Evolutionary conservation across 306 rosid genomes (phyloP).

Genomic region (Sechiopsis laciniata): DNA sequence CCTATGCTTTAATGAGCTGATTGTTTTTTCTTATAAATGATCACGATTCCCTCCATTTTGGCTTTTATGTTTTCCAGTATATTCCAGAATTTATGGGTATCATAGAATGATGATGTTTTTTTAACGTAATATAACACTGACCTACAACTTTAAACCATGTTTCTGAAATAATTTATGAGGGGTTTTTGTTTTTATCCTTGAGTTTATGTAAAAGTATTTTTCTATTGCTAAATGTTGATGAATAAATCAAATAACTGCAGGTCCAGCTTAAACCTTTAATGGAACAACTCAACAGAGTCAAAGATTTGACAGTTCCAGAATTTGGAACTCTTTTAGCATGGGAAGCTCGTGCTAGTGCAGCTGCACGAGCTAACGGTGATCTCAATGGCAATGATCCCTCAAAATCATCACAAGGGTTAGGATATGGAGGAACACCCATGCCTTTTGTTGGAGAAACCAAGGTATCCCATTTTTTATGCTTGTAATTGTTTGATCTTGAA

Average conservation of each 20-base stretch:
- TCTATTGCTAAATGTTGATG: neutral
- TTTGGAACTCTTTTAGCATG: conserved; percentile 91
- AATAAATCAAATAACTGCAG: conserved; percentile 38
- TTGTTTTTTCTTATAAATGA: neutral
- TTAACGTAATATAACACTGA: neutral
- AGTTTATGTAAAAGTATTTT: neutral
- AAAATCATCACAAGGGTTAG: conserved; percentile 57
- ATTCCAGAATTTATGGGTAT: neutral
- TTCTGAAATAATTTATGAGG: conserved; percentile 4
- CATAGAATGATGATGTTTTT: neutral
- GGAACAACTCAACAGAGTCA: conserved; percentile 76
- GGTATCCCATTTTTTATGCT: conserved; percentile 37
- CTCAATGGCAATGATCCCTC: conserved; percentile 54
- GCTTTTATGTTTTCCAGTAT: neutral
- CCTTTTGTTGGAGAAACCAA: conserved; percentile 94
- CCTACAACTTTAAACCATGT: neutral
- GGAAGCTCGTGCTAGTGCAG: conserved; percentile 89
- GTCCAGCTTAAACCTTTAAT: conserved; percentile 82
- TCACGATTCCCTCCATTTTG: neutral
- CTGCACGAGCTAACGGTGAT: conserved; percentile 73
- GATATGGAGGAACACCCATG: conserved; percentile 76
- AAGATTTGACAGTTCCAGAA: conserved; percentile 89
- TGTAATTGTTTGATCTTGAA: conserved; percentile 9
- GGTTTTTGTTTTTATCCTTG: neutral
- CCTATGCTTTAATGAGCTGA: neutral